Evolutionary conservation across 2,329 filamentous ascomycete species (phyloP), one percentile per base, ranked within the genome.

Genomic region (Colletotrichum simmondsii): DNA sequence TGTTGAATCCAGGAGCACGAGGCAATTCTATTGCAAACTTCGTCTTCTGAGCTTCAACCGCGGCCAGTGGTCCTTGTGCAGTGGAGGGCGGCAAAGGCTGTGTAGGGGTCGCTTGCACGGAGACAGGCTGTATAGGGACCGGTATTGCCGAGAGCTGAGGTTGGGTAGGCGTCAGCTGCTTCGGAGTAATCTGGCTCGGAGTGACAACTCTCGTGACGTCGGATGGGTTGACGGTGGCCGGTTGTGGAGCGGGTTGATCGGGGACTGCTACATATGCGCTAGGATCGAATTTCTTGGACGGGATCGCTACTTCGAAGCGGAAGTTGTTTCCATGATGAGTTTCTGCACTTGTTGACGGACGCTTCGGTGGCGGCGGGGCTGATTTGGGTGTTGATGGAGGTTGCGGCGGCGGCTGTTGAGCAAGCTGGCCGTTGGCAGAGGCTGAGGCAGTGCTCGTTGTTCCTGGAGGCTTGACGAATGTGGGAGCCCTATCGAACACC

Each of bases 11-110:
- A 14, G 77, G 81, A 1, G 81, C 78, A 2, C 79, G 77, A 1
- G 81, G 80, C 12, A 91, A 78, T 74, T 90, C 87, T n/a, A 90
- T 85, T 24, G 83, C 83, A 61, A 90, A 85, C 1, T 42, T 14
- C 11, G 30, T 58, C 1, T 52, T 30, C 12, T 58, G 61, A 11
- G 60, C 28, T 16, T 22, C 24, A 12, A 53, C 28, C 12, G 7
- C 28, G 16, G 16, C 32, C 14, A 52, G 28, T 22, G 70, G n/a
- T 37, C n/a, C 37, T 19, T 54, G 28, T n/a, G 64, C 62, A 19
- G 26, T 30, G 6, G 32, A 28, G 10, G 32, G 68, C 59, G 28
- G 42, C 5, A 57, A 52, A 22, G 12, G 26, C 14, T 46, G 16
- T 11, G 19, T n/a, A 30, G 49, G 61, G 56, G 56, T 58, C 22